Base-by-base conservation (phyloP, 1,284 basidiomycete genomes). In the Naganishia liquefaciens region DNA sequence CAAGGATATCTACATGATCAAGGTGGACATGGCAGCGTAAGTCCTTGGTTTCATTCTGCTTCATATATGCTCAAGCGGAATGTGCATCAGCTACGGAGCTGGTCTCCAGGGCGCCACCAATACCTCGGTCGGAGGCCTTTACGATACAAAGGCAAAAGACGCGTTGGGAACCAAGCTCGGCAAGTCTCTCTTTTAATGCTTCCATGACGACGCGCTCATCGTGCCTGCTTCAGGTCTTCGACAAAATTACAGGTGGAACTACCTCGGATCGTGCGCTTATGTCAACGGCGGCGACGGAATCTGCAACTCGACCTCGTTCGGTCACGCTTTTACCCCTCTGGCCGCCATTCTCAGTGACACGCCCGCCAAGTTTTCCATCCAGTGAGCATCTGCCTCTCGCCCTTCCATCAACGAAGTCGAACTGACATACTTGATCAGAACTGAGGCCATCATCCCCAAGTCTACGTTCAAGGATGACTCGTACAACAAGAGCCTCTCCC, bases 181-280 rank as follows among this genome's bases (percentile, higher is more conserved):
- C 49, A 19, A 21, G 57, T 50, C 17, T 46, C 6, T 25, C 23
- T 17, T 7, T 21, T 23, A 17, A 23, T 21, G 44, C 13, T 25
- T 19, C 33, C n/a, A n/a, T 47, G 46, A 50, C n/a, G 6, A 30
- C 19, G 15, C 15, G 28, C 30, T 30, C 11, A 39, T 23, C 30
- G 17, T 33, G 2, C 54, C 63, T 19, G 68, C 33, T 10, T 10
- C 67, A 46, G 78, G 78, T 37, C 60, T 78, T 52, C 69, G 76
- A 50, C 74, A 76, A 67, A 70, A 74, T 63, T 79, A 79, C 72
- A 71, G 76, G 66, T 79, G 72, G 54, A 77, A 77, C 53, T 61
- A 78, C 23, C 75, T 77, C 71, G 75, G 73, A 53, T 69, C 71
- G 3, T 79, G 77, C 60, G 76, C 70, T 0, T 78, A 79, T 70